phyloP scores from a whole-genome alignment of 2,329 filamentous ascomycete genomes.

The Aspergillus neotritici region DNA sequence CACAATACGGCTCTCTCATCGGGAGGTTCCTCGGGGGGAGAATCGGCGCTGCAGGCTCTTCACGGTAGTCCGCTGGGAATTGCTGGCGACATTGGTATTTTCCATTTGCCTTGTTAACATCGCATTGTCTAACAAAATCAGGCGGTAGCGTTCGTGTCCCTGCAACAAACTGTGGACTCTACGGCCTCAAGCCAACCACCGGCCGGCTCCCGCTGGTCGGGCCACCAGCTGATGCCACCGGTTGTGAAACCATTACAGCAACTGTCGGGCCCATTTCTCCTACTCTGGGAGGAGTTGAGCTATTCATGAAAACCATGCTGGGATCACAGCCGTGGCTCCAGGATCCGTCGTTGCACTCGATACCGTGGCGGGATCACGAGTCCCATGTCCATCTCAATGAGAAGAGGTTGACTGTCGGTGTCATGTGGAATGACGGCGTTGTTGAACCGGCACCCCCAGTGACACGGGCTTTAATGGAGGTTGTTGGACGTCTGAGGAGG shows the following conservation, averaged over 20 bases:
- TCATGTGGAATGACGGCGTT: constrained; percentile 58
- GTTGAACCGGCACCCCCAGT: constrained; percentile 61
- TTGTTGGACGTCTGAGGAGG: constrained; percentile 27
- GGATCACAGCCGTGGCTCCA: constrained; percentile 46
- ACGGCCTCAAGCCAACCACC: constrained; percentile 19
- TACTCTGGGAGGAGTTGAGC: constrained; percentile 43
- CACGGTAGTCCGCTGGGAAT: constrained; percentile 20
- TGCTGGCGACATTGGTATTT: constrained; percentile 18
- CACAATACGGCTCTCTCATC: constrained; percentile 18
- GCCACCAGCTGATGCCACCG: constrained; percentile 15
- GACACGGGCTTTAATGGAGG: constrained; percentile 47
- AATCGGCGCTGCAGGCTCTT: constrained; percentile 18
- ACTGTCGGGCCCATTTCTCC: constrained; percentile 51
- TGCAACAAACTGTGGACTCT: constrained; percentile 21
- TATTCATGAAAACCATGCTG: constrained; percentile 39
- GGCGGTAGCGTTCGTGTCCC: constrained; percentile 22
- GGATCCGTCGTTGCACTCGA: constrained; percentile 49
- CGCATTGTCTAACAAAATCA: not conserved
- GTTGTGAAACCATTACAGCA: constrained; percentile 7
- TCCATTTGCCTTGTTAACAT: not conserved
- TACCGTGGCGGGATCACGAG: constrained; percentile 44
- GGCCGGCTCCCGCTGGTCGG: constrained; percentile 17
- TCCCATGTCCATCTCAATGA: constrained; percentile 14
- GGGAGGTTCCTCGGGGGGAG: constrained; percentile 21
- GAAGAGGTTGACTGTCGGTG: constrained; percentile 49